phyloP scores from a whole-genome alignment of 2,329 filamentous ascomycete genomes.

The Coniochaeta pulveracea region DNA sequence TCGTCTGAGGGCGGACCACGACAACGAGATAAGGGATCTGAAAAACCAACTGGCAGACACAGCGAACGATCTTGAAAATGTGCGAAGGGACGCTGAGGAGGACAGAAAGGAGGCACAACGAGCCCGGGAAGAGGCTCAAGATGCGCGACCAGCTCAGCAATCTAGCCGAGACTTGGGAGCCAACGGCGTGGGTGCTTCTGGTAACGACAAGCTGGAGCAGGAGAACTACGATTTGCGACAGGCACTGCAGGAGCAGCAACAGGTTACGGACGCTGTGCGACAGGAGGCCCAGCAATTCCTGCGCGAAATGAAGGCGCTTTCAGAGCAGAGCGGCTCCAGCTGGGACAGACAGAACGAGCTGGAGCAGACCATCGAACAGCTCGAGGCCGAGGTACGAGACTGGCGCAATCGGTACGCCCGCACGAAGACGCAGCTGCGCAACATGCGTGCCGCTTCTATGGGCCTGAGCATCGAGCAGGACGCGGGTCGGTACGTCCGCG shows the following conservation, averaged over 20 bases:
- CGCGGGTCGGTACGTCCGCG: slow-evolving; percentile 53
- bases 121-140: slow-evolving; percentile 12
- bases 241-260: slow-evolving; percentile 61
- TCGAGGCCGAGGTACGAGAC: slow-evolving; percentile 75
- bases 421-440: slow-evolving; percentile 77
- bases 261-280: slow-evolving; percentile 77
- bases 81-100: no score
- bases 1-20: slow-evolving; percentile 57
- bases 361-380: slow-evolving; percentile 58
- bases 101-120: slow-evolving; percentile 23
- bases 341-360: slow-evolving; percentile 76
- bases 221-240: slow-evolving; percentile 60
- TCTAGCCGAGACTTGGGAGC: slow-evolving; percentile 9
- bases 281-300: slow-evolving; percentile 75
- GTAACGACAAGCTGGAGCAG: slow-evolving; percentile 48
- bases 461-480: slow-evolving; percentile 61
- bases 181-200: slow-evolving; percentile 29
- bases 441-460: slow-evolving; percentile 68
- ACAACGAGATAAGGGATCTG: slow-evolving; percentile 49
- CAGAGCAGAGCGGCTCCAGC: slow-evolving; percentile 65
- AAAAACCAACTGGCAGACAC: slow-evolving; percentile 50
- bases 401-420: slow-evolving; percentile 88
- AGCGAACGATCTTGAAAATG: no score
- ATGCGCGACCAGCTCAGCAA: no score
- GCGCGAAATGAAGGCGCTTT: slow-evolving; percentile 79